Conservation (phyloP, 176 grass and related monocot species). For the Carex kokanica region DNA sequence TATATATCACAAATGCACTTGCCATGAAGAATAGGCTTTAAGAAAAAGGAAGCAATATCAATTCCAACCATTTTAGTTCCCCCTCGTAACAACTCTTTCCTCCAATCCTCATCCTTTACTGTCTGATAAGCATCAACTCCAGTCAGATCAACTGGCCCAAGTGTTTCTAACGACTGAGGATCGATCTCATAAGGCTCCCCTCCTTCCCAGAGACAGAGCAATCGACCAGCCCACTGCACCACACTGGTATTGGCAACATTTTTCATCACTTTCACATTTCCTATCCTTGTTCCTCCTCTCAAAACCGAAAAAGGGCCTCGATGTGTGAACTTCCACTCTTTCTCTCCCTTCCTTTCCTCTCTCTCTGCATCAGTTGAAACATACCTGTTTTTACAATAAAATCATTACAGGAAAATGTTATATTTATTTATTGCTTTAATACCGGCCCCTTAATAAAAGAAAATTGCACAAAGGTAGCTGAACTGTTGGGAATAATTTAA, state of each 20-base stretch:
- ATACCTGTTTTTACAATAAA: conserved; percentile 33
- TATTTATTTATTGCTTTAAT: background rate
- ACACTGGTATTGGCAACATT: conserved; percentile 97
- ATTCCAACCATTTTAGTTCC: conserved; percentile 42
- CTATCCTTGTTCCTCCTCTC: conserved; percentile 49
- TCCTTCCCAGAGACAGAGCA: conserved; percentile 95
- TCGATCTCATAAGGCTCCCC: conserved; percentile 87
- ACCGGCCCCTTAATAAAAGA: background rate
- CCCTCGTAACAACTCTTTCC: background rate
- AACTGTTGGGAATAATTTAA: background rate
- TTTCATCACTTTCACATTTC: conserved; percentile 99
- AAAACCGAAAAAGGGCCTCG: conserved; percentile 94
- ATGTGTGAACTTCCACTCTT: conserved; percentile 78
- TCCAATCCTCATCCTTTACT: background rate
- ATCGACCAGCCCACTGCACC: conserved; percentile 54
- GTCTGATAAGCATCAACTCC: background rate
- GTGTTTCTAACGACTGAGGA: conserved; percentile 49
- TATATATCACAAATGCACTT: background rate
- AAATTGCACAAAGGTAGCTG: background rate
- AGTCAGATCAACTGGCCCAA: conserved; percentile 59
- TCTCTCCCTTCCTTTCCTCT: conserved; percentile 50
- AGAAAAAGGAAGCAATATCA: conserved; percentile 47
- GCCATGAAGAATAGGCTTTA: conserved; percentile 64
- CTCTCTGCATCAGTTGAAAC: conserved; percentile 75
- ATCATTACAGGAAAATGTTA: background rate